Conservation (phyloP, 257 asterid genomes). For the Petrea volubilis region DNA sequence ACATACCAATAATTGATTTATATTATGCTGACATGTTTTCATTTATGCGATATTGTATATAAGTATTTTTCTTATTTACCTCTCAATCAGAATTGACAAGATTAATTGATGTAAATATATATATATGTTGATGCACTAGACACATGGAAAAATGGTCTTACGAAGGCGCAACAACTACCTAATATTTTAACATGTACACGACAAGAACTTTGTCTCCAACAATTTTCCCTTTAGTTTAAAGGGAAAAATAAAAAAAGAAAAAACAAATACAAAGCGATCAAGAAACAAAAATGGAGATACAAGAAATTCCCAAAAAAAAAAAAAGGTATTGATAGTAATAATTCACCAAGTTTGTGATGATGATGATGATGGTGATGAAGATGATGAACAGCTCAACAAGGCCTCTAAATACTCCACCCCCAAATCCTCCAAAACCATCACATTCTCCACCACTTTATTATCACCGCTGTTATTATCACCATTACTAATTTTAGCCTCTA, state of each 20-base stretch:
- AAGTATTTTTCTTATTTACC: no score
- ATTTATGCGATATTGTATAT: no score
- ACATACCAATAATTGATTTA: no score
- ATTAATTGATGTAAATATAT: no score
- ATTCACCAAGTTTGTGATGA: constrained; percentile 36
- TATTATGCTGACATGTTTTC: no score
- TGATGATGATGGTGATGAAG: constrained; percentile 26
- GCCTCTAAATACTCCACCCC: constrained; percentile 69
- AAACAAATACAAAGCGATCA: not conserved
- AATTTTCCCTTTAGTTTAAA: not conserved
- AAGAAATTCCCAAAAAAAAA: not conserved
- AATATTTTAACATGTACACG: not conserved
- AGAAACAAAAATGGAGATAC: not conserved
- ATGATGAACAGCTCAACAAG: constrained; percentile 47
- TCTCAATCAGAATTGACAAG: not conserved
- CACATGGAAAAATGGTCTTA: not conserved
- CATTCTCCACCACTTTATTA: constrained; percentile 29
- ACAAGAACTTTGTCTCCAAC: not conserved
- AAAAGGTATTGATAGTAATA: not conserved
- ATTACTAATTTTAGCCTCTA: not conserved
- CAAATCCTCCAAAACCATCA: constrained; percentile 78
- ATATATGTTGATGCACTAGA: no score
- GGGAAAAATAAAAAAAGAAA: not conserved
- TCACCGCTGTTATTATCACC: not conserved
- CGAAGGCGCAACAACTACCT: not conserved